Percentiles rank a stretch among this genome's conserved stretches.
These are phyloP conservation scores for Cytospora mali DNA, from an alignment of 2,329 filamentous ascomycete species.

Conservation along the genomic window DNA sequence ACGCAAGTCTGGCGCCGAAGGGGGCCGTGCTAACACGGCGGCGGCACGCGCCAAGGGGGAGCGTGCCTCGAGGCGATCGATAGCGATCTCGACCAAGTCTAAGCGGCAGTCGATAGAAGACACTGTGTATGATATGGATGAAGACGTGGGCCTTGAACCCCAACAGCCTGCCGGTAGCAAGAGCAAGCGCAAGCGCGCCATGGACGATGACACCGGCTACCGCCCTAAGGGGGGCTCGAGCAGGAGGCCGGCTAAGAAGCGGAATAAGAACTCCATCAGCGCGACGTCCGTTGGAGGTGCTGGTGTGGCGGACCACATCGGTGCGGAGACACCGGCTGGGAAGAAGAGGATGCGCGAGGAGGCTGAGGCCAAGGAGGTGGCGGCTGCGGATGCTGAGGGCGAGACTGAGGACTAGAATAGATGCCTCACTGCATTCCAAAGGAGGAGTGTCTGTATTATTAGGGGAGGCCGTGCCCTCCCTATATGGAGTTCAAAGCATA, in stretches of 20 bases:
- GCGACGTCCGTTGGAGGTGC: constrained; percentile 7
- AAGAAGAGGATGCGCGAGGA: constrained; percentile 16
- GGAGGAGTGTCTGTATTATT: not conserved
- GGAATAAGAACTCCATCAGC: constrained; percentile 49
- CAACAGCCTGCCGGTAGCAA: constrained; percentile 38
- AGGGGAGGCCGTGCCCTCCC: not conserved
- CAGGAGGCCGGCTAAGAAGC: constrained; percentile 59
- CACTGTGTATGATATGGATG: constrained; percentile 22
- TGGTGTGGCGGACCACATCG: constrained; percentile 37
- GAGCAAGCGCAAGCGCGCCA: constrained; percentile 55
- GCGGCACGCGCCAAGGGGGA: constrained; percentile 30
- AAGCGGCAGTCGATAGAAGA: constrained; percentile 28
- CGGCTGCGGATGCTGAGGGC: constrained; percentile 6
- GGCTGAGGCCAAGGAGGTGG: constrained; percentile 5
- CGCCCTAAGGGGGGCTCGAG: constrained; percentile 59
- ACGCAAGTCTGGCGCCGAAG: constrained; percentile 37
- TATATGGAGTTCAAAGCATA: not conserved
- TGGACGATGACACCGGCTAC: constrained; percentile 62
- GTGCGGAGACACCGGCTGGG: constrained; percentile 2
- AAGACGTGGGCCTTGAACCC: constrained; percentile 31
- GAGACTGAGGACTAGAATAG: constrained; percentile 13
- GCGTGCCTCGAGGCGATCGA: constrained; percentile 26
- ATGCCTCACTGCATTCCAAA: not conserved
- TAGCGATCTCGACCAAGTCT: constrained; percentile 20
- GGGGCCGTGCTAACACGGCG: constrained; percentile 33